Evolutionary conservation across 768 basidiomycete genomes (phyloP).

Genomic region (Mycena filopes): DNA sequence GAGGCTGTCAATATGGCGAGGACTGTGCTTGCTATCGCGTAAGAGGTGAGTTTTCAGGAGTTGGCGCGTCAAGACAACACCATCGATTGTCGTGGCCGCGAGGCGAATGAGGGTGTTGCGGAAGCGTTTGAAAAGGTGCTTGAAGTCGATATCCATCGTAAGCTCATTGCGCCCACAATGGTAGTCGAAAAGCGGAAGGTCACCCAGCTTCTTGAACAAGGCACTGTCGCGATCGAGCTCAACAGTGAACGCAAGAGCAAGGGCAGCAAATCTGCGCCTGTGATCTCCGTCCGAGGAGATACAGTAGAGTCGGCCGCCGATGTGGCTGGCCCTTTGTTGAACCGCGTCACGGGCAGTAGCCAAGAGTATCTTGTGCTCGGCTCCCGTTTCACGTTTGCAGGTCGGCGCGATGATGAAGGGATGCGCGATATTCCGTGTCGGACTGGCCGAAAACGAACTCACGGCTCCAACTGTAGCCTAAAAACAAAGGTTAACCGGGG

Average conservation of each 20-base stretch:
- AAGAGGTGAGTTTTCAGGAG: neutral
- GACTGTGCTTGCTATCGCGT: neutral
- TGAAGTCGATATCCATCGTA: neutral
- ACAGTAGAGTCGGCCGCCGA: neutral
- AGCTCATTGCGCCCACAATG: neutral
- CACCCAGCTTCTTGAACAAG: constrained; percentile 4
- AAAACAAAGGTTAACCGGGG: neutral
- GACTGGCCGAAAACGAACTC: neutral
- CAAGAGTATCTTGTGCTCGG: too few species aligned
- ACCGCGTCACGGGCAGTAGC: too few species aligned
- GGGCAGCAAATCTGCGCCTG: neutral
- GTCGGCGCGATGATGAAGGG: neutral
- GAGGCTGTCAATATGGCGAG: neutral
- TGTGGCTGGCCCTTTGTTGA: neutral
- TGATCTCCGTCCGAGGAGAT: constrained; percentile 2
- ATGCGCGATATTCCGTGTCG: neutral
- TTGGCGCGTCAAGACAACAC: neutral
- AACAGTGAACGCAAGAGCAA: neutral
- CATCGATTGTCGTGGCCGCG: neutral
- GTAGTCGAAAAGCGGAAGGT: constrained; percentile 4
- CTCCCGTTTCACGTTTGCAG: constrained; percentile 1
- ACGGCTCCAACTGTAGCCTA: neutral
- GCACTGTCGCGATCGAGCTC: neutral
- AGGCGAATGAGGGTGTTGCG: neutral
- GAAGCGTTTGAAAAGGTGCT: neutral